Evolutionary conservation across 352 stramenopile species (phyloP), one percentile per base, ranked within the genome.

Genomic region (Globisporangium yorkense): DNA sequence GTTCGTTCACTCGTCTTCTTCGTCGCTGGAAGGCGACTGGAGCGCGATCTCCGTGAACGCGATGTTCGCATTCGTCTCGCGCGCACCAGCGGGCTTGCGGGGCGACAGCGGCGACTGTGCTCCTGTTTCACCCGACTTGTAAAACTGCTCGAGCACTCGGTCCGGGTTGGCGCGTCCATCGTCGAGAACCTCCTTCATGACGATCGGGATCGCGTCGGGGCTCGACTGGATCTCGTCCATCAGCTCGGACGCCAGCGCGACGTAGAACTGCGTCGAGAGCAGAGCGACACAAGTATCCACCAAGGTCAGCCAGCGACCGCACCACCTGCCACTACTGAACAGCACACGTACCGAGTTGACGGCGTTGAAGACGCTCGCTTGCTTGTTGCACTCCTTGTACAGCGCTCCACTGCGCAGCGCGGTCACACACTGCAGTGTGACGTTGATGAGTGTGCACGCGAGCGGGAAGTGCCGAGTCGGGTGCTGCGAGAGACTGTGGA

Each of bases 391-490:
- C 21, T 89, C 67, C 2, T 59, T 54, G 59, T 87, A 88, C 5
- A 96, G 68, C 16, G 64, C 66, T 4, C 84, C 87, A n/a, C 43
- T 76, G 18, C 89, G 72, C n/a, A 97, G 62, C 13, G 75, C 66
- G 21, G 84, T 48, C 5, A 94, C 62, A 48, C 76, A 86, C 55
- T 89, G 75, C 27, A 90, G 57, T 2, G 80, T 92, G 20, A 87
- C 59, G 60, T 92, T 94, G 57, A 94, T 90, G 37, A 89, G 66
- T 18, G 74, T 70, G 51, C 84, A 94, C 0, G 75, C 76, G 50
- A 92, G 72, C 3, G 84, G 82, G 12, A 91, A 94, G 55, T 94
- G 82, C 21, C 80, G 71, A 20, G 67, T 67, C 3, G 71, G 62
- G 54, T 92, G 74, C 48, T 85, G 68, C 2, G 80, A 84, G 5